Conservation (phyloP, 257 asterid genomes). For the Ligustrum vulgare region DNA sequence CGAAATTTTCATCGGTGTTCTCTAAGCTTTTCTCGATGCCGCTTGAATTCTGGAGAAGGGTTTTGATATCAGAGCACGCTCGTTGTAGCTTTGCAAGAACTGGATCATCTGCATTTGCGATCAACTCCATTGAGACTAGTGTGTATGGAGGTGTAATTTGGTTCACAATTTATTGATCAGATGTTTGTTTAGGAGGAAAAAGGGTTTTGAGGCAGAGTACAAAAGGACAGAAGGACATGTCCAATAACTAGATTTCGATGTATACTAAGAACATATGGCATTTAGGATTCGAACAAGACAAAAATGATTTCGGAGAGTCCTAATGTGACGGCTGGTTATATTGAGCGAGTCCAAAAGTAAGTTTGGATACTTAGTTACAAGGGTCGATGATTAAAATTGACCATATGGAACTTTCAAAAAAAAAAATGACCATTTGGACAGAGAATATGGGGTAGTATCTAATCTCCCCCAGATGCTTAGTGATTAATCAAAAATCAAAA, state of each 20-base stretch:
- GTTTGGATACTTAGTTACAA: not conserved
- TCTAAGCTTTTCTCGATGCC: slow-evolving; percentile 36
- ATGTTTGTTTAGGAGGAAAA: not conserved
- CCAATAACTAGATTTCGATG: slow-evolving; percentile 24
- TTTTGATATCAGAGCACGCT: slow-evolving; percentile 47
- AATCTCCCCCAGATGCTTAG: not conserved
- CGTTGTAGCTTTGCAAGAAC: slow-evolving; percentile 33
- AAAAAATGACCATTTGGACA: no score
- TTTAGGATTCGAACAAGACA: slow-evolving; percentile 24
- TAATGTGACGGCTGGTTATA: slow-evolving; percentile 27
- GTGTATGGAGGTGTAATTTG: slow-evolving; percentile 5
- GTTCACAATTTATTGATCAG: not conserved
- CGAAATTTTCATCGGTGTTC: slow-evolving; percentile 40
- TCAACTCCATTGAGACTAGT: slow-evolving; percentile 35
- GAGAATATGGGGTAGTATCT: no score
- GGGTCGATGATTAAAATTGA: no score
- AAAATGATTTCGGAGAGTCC: slow-evolving; percentile 12
- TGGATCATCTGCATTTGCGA: slow-evolving; percentile 39
- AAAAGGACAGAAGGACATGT: not conserved
- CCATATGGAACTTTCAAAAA: no score
- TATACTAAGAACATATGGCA: slow-evolving; percentile 40
- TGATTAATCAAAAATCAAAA: no score
- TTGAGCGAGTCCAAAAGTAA: slow-evolving; percentile 19
- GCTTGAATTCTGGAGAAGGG: slow-evolving; percentile 42
- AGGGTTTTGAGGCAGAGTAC: not conserved